Conservation (phyloP, 1,284 basidiomycete species). For the Schizophyllum amplum region DNA sequence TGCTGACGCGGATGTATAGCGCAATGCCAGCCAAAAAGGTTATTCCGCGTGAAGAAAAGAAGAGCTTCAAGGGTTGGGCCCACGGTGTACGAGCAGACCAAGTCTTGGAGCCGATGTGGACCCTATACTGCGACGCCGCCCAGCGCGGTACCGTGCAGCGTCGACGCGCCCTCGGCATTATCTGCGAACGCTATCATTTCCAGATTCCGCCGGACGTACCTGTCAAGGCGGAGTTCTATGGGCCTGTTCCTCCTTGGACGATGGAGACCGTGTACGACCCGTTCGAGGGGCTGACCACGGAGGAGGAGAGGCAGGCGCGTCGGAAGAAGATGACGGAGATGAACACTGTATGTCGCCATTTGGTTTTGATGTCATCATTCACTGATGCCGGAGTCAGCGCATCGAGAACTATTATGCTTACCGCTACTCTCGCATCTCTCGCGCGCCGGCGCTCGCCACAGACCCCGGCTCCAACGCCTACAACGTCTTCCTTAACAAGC, state of each 20-base stretch:
- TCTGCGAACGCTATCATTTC: background rate
- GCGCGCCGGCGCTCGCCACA: background rate
- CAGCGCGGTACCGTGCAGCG: background rate
- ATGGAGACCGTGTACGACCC: background rate
- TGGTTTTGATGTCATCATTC: background rate
- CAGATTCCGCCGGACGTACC: background rate
- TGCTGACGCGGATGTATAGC: no score
- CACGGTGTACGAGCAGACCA: conserved; percentile 2
- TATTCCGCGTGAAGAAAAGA: background rate
- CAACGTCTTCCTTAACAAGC: background rate
- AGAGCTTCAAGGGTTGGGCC: conserved; percentile 7
- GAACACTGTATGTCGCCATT: background rate
- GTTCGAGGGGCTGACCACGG: background rate
- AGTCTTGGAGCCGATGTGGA: background rate
- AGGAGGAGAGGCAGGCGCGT: background rate
- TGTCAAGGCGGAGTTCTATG: background rate
- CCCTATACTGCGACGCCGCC: conserved; percentile 3
- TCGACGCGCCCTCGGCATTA: background rate
- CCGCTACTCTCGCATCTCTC: background rate
- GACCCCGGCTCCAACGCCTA: background rate
- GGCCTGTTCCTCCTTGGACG: background rate
- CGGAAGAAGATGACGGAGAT: background rate
- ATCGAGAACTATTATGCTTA: background rate
- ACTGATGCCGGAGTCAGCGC: background rate
- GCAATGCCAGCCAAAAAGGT: no score